Base-by-base conservation (phyloP, 2,329 filamentous ascomycete genomes). In the Beauveria caledonica region DNA sequence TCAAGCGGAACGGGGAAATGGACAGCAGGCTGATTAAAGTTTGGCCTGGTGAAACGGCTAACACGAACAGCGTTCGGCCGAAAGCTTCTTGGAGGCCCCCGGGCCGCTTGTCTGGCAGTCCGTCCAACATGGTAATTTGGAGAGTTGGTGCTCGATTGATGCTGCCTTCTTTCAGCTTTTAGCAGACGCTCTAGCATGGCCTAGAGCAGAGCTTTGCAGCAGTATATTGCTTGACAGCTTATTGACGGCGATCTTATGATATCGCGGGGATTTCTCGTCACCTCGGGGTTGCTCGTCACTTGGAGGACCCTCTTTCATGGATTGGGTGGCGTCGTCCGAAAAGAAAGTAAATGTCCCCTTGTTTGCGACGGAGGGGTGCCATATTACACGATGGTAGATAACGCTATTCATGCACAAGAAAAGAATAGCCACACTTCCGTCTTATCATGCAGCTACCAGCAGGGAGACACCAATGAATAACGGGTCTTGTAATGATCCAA, bases 301-400 rank as follows among this genome's bases (percentile, higher is more conserved):
- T 7, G 10, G 21, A 57, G n/a, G 42, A 42, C 33, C 40, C 40
- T 36, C 29, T 44, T 44, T 44, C 29, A 23, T 27, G 36, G 3
- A 44, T 8, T 19, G 21, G 39, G 51, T 42, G 33, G 29, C 13
- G n/a, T 39, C 33, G 29, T 33, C 49, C 49, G 33, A 25, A 52
- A 23, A 19, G 17, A 52, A 40, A 8, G 10, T 56, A 19, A 21
- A 25, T 27, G 27, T 23, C 21, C 33, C n/a, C 36, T 56, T 36
- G 42, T 57, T 55, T 57, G 54, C 44, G 42, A 57, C 42, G 54
- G 54, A 29, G n/a, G n/a, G n/a, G n/a, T n/a, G 42, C 54, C 21
- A 25, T 57, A 44, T 45, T 23, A 33, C 40, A 21, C 39, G 40
- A 25, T 25, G 33, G 45, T 17, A 46, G 40, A 58, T 42, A 56